Conservation (phyloP, 306 rosid genomes). For the Myrica gale region DNA sequence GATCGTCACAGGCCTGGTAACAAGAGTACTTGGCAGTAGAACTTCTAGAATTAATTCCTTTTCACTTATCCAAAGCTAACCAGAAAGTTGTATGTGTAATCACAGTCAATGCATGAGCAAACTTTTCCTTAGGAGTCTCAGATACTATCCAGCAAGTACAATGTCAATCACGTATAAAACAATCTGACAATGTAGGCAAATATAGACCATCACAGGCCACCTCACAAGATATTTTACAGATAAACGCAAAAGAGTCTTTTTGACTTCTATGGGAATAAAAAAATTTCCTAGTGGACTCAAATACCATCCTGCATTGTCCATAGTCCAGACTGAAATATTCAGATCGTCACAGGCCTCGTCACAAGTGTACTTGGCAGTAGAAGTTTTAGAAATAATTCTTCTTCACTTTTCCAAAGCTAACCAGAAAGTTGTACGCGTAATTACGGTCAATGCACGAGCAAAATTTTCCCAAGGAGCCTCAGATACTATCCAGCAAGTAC, state of each 20-base stretch:
- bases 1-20: not conserved
- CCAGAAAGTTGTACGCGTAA: not conserved
- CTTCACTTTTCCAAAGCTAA: not conserved
- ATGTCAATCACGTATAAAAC: slow-evolving; percentile 3
- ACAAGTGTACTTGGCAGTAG: not conserved
- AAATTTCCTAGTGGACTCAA: not conserved
- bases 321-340: not conserved
- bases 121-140: slow-evolving; percentile 24
- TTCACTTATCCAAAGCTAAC: not conserved
- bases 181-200: slow-evolving; percentile 37
- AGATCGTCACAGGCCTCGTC: not conserved
- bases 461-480: slow-evolving; percentile 26
- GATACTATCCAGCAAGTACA: slow-evolving; percentile 14
- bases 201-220: slow-evolving; percentile 28
- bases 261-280: not conserved
- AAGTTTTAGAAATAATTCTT: not conserved
- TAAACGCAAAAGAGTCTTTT: not conserved
- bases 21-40: not conserved
- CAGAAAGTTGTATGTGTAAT: not conserved
- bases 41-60: not conserved
- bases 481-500: slow-evolving; percentile 13
- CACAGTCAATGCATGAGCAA: not conserved
- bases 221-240: not conserved
- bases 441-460: not conserved
- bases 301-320: not conserved